Evolutionary conservation across 164 flowering plant genomes (phyloP).

Genomic region (Aristolochia fimbriata): DNA sequence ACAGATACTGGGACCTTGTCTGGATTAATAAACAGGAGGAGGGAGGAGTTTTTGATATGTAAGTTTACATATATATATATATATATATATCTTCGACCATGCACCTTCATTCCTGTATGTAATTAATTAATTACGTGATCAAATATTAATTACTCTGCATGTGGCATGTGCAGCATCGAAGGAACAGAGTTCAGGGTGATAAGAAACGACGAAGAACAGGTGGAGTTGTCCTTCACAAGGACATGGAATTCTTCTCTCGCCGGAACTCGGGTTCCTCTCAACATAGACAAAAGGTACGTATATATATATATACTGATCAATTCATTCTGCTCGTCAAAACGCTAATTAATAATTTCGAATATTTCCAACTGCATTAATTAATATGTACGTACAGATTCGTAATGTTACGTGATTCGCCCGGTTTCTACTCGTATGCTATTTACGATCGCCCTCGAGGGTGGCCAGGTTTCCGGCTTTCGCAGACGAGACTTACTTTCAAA

Average conservation of each 20-base stretch:
- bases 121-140: too few species aligned
- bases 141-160: too few species aligned
- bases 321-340: background rate
- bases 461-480: conserved; percentile 56
- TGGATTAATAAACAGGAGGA: conserved; percentile 20
- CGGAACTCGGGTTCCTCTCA: conserved; percentile 54
- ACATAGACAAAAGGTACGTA: conserved; percentile 71
- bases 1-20: conserved; percentile 35
- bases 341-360: too few species aligned
- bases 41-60: conserved; percentile 20
- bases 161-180: conserved; percentile 38
- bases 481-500: conserved; percentile 68
- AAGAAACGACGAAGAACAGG: conserved; percentile 50
- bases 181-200: conserved; percentile 57
- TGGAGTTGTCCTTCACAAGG: conserved; percentile 75
- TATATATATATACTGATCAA: background rate
- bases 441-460: conserved; percentile 73
- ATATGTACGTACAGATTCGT: too few species aligned
- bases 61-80: background rate
- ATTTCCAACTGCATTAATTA: too few species aligned
- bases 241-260: conserved; percentile 58
- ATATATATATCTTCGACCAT: too few species aligned
- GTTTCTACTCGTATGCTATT: conserved; percentile 76
- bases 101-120: too few species aligned
- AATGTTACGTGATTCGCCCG: conserved; percentile 67